A percentile compares a stretch with the other conserved stretches of the same genome.
Conservation (phyloP, 495 filamentous ascomycete genomes). For the Tetracladium marchalianum region DNA sequence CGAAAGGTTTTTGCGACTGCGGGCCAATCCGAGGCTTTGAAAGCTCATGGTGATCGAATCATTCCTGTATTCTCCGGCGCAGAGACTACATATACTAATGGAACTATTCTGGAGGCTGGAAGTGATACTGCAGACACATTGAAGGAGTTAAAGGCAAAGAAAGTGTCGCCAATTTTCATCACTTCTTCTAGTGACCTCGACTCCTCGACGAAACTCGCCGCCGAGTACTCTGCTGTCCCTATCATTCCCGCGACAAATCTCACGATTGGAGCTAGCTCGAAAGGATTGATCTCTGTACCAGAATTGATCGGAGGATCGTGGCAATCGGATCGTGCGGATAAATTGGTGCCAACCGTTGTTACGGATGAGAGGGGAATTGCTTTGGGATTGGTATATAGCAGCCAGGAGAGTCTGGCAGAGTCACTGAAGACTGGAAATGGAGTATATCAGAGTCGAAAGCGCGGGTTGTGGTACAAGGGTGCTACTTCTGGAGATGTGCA, state of each 20-base stretch:
- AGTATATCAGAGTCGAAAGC: constrained; percentile 91
- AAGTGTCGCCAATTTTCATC: constrained; percentile 35
- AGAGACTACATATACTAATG: constrained; percentile 14
- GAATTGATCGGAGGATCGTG: constrained; percentile 59
- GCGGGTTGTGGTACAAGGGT: constrained; percentile 94
- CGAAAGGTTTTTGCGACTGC: constrained; percentile 72
- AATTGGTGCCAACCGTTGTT: constrained; percentile 78
- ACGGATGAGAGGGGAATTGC: constrained; percentile 79
- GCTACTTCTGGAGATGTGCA: constrained; percentile 89
- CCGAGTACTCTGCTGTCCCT: constrained; percentile 53
- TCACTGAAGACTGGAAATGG: constrained; percentile 80
- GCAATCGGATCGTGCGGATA: constrained; percentile 74
- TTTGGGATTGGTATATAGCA: constrained; percentile 89
- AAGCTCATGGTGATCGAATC: constrained; percentile 47
- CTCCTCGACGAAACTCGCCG: constrained; percentile 42
- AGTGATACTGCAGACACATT: constrained; percentile 21
- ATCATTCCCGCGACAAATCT: constrained; percentile 63
- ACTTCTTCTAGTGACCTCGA: constrained; percentile 36
- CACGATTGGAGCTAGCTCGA: constrained; percentile 46
- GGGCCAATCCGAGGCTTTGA: constrained; percentile 49
- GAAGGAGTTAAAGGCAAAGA: constrained; percentile 32
- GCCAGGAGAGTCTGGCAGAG: constrained; percentile 76
- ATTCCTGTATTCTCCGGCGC: constrained; percentile 36
- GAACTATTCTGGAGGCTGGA: constrained; percentile 8
- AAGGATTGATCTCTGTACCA: constrained; percentile 52